A percentile compares a stretch with the other conserved stretches of the same genome.
Evolutionary conservation across 2,329 filamentous ascomycete genomes (phyloP).

Genomic region (Coniosporium tulheliwenetii): DNA sequence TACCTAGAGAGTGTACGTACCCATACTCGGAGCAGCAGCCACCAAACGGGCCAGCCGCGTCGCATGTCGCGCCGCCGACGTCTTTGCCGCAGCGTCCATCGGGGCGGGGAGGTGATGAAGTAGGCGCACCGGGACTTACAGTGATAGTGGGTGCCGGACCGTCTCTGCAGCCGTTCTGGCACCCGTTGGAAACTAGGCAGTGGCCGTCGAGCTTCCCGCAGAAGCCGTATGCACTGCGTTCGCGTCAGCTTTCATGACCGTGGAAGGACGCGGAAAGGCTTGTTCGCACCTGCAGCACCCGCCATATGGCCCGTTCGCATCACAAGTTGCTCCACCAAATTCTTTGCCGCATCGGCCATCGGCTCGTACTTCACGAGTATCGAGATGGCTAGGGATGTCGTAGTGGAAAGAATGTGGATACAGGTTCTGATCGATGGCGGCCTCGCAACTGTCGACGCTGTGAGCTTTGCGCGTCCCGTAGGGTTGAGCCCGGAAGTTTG

Average conservation of each 20-base stretch:
- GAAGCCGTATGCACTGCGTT: slow-evolving; percentile 9
- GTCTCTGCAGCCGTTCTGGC: slow-evolving; percentile 21
- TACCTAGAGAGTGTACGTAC: slow-evolving; percentile 13
- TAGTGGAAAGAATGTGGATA: slow-evolving; percentile 14
- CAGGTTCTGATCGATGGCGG: slow-evolving; percentile 8
- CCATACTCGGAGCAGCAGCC: slow-evolving; percentile 43
- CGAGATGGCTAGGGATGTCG: slow-evolving; percentile 11
- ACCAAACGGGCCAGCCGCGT: slow-evolving; percentile 31
- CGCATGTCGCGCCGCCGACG: slow-evolving; percentile 34
- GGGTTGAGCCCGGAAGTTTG: neutral
- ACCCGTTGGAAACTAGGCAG: slow-evolving; percentile 15
- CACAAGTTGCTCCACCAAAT: slow-evolving; percentile 23
- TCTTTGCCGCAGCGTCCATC: slow-evolving; percentile 39
- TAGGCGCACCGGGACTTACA: slow-evolving; percentile 4
- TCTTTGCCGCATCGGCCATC: slow-evolving; percentile 25
- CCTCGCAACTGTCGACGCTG: slow-evolving; percentile 7
- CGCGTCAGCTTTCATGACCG: too few species aligned
- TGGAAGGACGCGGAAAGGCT: too few species aligned
- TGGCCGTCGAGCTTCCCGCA: slow-evolving; percentile 17
- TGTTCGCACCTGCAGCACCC: slow-evolving; percentile 18
- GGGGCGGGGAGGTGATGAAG: slow-evolving; percentile 13
- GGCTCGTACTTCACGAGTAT: slow-evolving; percentile 24
- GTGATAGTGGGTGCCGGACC: slow-evolving; percentile 6
- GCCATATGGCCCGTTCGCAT: slow-evolving; percentile 20
- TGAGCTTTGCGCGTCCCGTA: neutral